These are phyloP conservation scores for Orbilia ellipsospora DNA, from an alignment of 2,329 filamentous ascomycete species.

Conservation along the genomic window DNA sequence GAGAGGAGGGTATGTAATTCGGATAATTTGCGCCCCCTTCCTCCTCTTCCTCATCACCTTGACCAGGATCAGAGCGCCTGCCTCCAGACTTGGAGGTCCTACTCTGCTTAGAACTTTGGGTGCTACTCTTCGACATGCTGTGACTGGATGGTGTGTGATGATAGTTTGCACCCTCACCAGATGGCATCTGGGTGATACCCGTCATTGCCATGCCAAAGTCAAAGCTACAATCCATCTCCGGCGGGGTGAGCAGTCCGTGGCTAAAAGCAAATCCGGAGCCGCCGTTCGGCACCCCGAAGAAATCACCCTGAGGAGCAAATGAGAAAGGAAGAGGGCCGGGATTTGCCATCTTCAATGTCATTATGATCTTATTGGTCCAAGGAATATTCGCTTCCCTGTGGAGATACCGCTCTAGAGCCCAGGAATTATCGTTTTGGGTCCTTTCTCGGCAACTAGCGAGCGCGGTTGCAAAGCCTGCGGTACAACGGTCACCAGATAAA, in stretches of 20 bases:
- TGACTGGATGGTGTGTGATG: slow-evolving; percentile 2
- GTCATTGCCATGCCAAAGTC: not conserved
- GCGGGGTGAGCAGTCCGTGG: slow-evolving; percentile 22
- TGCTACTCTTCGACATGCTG: slow-evolving; percentile 14
- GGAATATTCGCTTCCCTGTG: slow-evolving; percentile 4
- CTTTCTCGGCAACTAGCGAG: not conserved
- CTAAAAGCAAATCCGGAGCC: slow-evolving; percentile 2
- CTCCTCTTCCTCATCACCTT: slow-evolving; percentile 30
- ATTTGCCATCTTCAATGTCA: not conserved
- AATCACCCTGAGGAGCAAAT: not conserved
- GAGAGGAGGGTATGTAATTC: slow-evolving; percentile 38
- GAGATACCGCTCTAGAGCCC: slow-evolving; percentile 36
- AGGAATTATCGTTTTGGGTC: slow-evolving; percentile 3
- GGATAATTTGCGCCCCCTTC: slow-evolving; percentile 12
- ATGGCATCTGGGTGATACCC: slow-evolving; percentile 20
- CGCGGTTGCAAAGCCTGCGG: not conserved
- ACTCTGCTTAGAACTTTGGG: not conserved
- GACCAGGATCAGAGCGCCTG: not conserved
- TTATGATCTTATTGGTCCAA: slow-evolving; percentile 30
- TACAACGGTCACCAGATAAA: not conserved
- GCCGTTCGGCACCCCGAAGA: not conserved
- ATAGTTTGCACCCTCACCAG: slow-evolving; percentile 14
- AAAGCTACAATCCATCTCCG: slow-evolving; percentile 13
- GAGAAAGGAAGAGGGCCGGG: slow-evolving; percentile 15
- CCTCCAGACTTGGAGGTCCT: slow-evolving; percentile 11